Evolutionary conservation across 176 grass and related monocot species (phyloP), one percentile per base, ranked within the genome.

Genomic region (Cenchrus fungigraminus): DNA sequence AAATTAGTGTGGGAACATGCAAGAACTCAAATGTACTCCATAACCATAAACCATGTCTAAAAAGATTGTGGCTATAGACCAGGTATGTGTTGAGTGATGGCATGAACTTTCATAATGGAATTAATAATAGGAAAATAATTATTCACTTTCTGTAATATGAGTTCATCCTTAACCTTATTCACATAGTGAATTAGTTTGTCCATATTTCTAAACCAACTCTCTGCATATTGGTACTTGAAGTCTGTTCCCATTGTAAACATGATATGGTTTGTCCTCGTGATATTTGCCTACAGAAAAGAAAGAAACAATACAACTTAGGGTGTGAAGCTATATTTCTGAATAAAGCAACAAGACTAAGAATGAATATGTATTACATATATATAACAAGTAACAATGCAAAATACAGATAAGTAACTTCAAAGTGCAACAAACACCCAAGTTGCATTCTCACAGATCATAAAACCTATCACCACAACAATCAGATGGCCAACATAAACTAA

Each of bases 211-310:
- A 98, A 98, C 95, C 95, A 98, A 71, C 89, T 93, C 82, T 88
- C 93, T 55, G 95, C 93, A 19, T 98, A 98, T 89, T 98, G 95
- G 83, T 98, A 98, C 84, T 98, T 98, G 87, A 98, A 98, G 78
- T 98, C 95, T 86, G 95, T 98, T 62, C 95, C 95, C 95, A 98
- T 98, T 32, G 95, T 98, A 90, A 98, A 98, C 95, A 98, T 98
- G 74, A 98, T 82, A 87, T 98, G 95, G 85, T 98, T 98, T 65
- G 93, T 90, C 85, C 96, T 93, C 55, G 96, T 98, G 62, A 98
- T 81, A 70, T 98, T 98, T 85, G 93, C 96, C 96, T 98, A 79
- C 29, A 80, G 55, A 84, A 73, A 83, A 61, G 49, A 89, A 65
- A 83, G 19, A 49, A 88, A 67, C 9, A 67, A 66, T 46, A 82